Evolutionary conservation across 75 land plant genomes (phyloP), one percentile per base, ranked within the genome.

Genomic region (Pinus taeda): DNA sequence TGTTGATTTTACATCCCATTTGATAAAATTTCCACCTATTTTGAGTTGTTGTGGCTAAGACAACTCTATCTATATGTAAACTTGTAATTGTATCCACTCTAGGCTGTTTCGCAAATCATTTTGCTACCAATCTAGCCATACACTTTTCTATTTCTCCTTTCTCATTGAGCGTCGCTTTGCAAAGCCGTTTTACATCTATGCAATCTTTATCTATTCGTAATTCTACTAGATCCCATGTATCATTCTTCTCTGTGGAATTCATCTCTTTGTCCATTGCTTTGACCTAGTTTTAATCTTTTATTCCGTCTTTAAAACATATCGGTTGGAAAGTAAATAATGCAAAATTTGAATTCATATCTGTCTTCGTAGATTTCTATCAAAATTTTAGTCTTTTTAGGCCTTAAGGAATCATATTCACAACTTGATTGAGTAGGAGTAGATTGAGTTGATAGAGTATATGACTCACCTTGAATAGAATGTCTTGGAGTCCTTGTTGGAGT

Each of bases 21-120:
- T 57, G 78, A 36, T 75, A 71, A 5, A 80, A 69, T 29, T 49
- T 57, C 55, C n/a, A 67, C 4, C 4, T 33, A 57, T 55, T 22
- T 26, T 75, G 12, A 5, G 56, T 36, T 13, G 3, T 8, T 30
- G 29, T 24, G 76, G 20, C 1, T 57, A 75, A 21, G 4, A 75
- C 18, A 11, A 21, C 12, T 57, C 59, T 21, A 57, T 59, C 59
- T 57, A 57, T 57, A 75, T 26, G 26, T 26, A 26, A 26, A 26
- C 26, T 26, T 26, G 26, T 26, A 26, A 26, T 0, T 26, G 26
- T 26, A 26, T 39, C 42, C 6, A 39, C 57, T 22, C 36, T 36
- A 57, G 5, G 7, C 13, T 75, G 3, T 59, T 75, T 0, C 21
- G 60, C 61, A 75, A 57, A 75, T 57, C 60, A 0, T 20, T 59